Base-by-base conservation (phyloP, 2,329 filamentous ascomycete genomes). In the Elsinoe arachidis region DNA sequence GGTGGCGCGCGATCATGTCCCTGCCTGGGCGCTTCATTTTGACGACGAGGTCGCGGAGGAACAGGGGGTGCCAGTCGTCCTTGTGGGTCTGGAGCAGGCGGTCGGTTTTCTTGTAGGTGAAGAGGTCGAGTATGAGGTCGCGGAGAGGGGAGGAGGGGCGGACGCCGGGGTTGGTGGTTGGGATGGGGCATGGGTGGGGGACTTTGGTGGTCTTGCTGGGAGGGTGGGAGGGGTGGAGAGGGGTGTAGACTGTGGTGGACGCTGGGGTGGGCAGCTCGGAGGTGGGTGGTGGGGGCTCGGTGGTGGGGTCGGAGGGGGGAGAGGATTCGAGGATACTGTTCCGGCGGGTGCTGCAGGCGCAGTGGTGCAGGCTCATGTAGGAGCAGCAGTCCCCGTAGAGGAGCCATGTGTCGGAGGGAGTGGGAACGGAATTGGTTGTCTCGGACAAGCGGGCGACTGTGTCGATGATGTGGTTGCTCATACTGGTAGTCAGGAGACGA, bases 41-140 rank as follows among this genome's bases (percentile, higher is more conserved):
- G 10, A 78, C 75, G 49, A 70, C 68, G 19, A 78, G 64, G 38
- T 78, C 76, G 51, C 75, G 70, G 11, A 78, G 66, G 62, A 78
- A 78, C 0, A 61, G 65, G 4, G 74, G 74, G 57, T 78, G 76
- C 76, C 76, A 78, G 21, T 70, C 66, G 59, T 78, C 75, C 56
- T 67, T 67, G 61, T 79, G 76, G 17, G 66, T 70, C 41, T 72
- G 72, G 14, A 79, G 67, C 14, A 79, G 61, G 17, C 73, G 71
- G 61, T 78, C 76, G 35, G 76, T 79, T 61, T 78, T 78, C 65
- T 79, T 79, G 69, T 77, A 78, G 1, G 74, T 74, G 64, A 78
- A 79, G 7, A 79, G 69, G 60, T 79, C 76, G 33, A 78, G 66
- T 12, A 78, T 68, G 1, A 79, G 67, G 5, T 65, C 63, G 11